Evolutionary conservation across 768 basidiomycete genomes (phyloP).

Genomic region (Mrakia gelida): DNA sequence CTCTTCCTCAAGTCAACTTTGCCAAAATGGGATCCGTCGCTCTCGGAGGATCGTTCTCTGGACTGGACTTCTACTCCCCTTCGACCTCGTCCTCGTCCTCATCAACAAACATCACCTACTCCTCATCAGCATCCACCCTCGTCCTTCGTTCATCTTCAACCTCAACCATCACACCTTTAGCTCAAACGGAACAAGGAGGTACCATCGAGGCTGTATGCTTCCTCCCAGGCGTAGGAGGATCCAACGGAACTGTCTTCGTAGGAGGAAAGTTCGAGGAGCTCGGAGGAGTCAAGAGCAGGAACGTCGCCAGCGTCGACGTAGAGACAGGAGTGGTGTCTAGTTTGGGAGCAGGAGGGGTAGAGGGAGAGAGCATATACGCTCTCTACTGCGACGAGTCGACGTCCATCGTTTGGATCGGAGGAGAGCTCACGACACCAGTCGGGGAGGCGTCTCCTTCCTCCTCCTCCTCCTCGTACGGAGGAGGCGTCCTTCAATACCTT

Average conservation of each 20-base stretch:
- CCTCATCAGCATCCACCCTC: slow-evolving; percentile 53
- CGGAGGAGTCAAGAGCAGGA: slow-evolving; percentile 56
- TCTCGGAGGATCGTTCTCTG: slow-evolving; percentile 80
- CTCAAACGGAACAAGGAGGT: slow-evolving; percentile 54
- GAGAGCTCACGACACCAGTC: slow-evolving; percentile 52
- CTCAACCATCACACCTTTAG: slow-evolving; percentile 2
- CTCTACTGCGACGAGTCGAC: slow-evolving; percentile 65
- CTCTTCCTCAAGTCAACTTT: slow-evolving; percentile 62
- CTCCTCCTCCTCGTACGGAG: slow-evolving; percentile 42
- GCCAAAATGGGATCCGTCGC: slow-evolving; percentile 86
- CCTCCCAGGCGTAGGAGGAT: not conserved
- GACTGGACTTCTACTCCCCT: slow-evolving; percentile 66
- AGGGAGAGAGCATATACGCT: slow-evolving; percentile 61
- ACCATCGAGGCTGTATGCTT: slow-evolving; percentile 66
- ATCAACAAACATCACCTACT: slow-evolving; percentile 52
- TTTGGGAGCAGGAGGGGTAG: slow-evolving; percentile 62
- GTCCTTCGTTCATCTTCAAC: not conserved
- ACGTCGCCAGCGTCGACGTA: slow-evolving; percentile 71
- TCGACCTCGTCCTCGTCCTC: slow-evolving; percentile 45
- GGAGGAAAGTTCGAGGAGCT: slow-evolving; percentile 79
- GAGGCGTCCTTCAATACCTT: slow-evolving; percentile 44
- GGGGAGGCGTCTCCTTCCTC: slow-evolving; percentile 28
- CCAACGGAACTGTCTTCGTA: slow-evolving; percentile 63
- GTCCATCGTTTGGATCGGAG: slow-evolving; percentile 71
- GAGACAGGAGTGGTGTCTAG: slow-evolving; percentile 57